Evolutionary conservation across 1,284 basidiomycete species (phyloP).

Genomic region (Marasmius sp.): DNA sequence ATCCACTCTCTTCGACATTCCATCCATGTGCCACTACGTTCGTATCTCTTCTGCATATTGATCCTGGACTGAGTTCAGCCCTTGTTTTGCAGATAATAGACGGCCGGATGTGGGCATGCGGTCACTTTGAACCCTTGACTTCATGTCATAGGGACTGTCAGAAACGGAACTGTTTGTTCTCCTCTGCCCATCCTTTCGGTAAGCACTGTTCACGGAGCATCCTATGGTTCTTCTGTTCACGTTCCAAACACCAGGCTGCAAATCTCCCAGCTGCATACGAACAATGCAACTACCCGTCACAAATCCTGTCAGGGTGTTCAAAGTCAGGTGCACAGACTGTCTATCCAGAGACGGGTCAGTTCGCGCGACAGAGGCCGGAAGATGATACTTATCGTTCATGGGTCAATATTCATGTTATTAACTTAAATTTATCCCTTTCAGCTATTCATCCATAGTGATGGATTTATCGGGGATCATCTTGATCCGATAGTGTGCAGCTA

Average conservation of each 20-base stretch:
- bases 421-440: too few relatives aligned
- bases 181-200: slow-evolving; percentile 62
- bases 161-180: slow-evolving; percentile 63
- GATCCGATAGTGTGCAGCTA: too few relatives aligned
- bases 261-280: slow-evolving; percentile 55
- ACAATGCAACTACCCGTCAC: slow-evolving; percentile 69
- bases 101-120: slow-evolving; percentile 74
- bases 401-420: too few relatives aligned
- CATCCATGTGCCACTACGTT: slow-evolving; percentile 73
- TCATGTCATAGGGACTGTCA: slow-evolving; percentile 70
- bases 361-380: neutral
- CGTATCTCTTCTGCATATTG: slow-evolving; percentile 24
- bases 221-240: slow-evolving; percentile 1
- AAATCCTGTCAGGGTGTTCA: slow-evolving; percentile 74
- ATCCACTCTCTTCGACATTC: slow-evolving; percentile 14
- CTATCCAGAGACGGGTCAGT: slow-evolving; percentile 34
- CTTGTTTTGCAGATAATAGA: slow-evolving; percentile 60
- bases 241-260: slow-evolving; percentile 48
- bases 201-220: slow-evolving; percentile 19
- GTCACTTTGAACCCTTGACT: slow-evolving; percentile 76
- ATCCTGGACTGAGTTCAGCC: slow-evolving; percentile 6
- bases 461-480: too few relatives aligned
- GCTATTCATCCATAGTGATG: too few relatives aligned
- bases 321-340: slow-evolving; percentile 59
- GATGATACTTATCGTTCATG: neutral